phyloP scores from a whole-genome alignment of 1,139 yeast genomes.

The Nakaseomyces nivariensis region DNA sequence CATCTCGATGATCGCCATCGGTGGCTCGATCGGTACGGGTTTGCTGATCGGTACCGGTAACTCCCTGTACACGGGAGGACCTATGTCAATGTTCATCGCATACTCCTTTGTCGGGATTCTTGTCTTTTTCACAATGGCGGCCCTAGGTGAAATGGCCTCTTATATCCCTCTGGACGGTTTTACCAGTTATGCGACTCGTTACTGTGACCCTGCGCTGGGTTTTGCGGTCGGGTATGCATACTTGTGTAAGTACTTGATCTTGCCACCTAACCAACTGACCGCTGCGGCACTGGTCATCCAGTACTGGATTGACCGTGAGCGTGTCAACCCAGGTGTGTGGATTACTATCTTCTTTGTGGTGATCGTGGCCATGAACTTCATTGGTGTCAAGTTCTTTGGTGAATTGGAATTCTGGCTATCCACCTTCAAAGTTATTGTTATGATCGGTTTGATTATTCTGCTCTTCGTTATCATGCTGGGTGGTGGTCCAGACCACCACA shows the following conservation, averaged over 20 bases:
- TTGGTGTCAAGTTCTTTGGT: constrained; percentile 49
- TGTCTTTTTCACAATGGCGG: constrained; percentile 61
- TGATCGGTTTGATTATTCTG: constrained; percentile 43
- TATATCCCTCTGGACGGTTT: constrained; percentile 64
- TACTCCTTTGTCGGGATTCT: constrained; percentile 52
- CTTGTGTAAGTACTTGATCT: constrained; percentile 51
- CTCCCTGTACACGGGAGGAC: constrained; percentile 57
- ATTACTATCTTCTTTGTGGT: constrained; percentile 37
- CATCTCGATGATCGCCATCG: constrained; percentile 62
- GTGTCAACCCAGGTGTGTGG: constrained; percentile 45
- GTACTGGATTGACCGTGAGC: constrained; percentile 42
- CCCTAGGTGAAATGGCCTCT: constrained; percentile 69
- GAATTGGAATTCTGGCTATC: constrained; percentile 64
- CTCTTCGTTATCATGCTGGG: constrained; percentile 46
- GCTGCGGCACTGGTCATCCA: constrained; percentile 31
- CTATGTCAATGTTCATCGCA: constrained; percentile 55
- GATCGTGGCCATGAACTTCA: constrained; percentile 45
- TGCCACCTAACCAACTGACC: constrained; percentile 53
- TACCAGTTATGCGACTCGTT: constrained; percentile 59
- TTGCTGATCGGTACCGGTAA: constrained; percentile 61
- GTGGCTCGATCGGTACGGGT: constrained; percentile 56
- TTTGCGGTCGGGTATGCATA: constrained; percentile 67
- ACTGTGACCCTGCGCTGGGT: constrained; percentile 61
- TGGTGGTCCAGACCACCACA: constrained; percentile 47
- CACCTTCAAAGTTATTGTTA: constrained; percentile 46